Evolutionary conservation across 2,329 filamentous ascomycete genomes (phyloP), one percentile per base, ranked within the genome.

Genomic region (Calonectria hongkongensis): DNA sequence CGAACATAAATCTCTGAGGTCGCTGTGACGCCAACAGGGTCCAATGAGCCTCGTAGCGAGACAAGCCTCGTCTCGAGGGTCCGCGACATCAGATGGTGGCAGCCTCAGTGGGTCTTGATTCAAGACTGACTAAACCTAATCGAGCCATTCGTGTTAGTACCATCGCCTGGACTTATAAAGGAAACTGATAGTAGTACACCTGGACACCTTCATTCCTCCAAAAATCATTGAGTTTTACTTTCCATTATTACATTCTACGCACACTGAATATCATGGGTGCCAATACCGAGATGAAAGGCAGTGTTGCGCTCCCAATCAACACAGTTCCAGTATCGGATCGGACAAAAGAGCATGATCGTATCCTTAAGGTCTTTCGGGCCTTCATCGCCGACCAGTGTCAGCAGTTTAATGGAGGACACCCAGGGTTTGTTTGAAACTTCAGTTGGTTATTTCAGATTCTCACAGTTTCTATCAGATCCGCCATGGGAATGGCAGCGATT

Each of bases 351-450:
- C 76, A 80, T 67, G 87, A 91, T 58, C 80, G 89, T n/a, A 89
- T 92, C 1, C 82, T 94, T 60, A 88, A 87, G 76, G 89, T 89
- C 5, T 93, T 93, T 79, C 86, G 92, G 66, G 84, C 89, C 60
- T 83, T 94, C 30, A 92, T 94, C 71, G 91, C 92, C 51, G 92
- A 94, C 79, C 83, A 94, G 3, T 94, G 92, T 77, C 88, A 94
- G 80, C 92, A 94, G 75, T 94, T 93, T 82, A 90, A 90, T 74
- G 92, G 92, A 41, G 92, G 92, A 0, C 92, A 94, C 79, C 92
- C 92, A 18, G 92, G 92, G 48, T 54, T n/a, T 12, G 47, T 54
- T 7, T 54, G 13, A 5, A 10, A 9, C 6, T 9, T 18, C 3
- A 9, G 27, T 10, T n/a, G 6, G 25, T 48, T 9, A 16, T 54